Conservation (phyloP, 352 stramenopile genomes). For the Phytophthora uliginosa region DNA sequence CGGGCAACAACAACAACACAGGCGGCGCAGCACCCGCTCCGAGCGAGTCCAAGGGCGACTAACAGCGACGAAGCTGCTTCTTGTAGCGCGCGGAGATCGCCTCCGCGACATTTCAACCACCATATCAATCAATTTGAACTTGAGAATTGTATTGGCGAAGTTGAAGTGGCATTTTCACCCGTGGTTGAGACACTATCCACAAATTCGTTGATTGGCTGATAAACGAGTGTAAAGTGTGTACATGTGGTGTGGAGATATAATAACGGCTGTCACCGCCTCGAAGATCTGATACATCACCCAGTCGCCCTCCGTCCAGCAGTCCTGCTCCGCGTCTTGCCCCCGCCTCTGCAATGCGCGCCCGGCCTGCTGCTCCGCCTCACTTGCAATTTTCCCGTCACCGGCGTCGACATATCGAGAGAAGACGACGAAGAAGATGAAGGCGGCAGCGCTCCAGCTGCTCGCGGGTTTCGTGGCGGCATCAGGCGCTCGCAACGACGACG, state of each 20-base stretch:
- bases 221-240: neutral
- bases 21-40: conserved; percentile 9
- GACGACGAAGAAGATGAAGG: conserved; percentile 49
- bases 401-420: neutral
- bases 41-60: conserved; percentile 39
- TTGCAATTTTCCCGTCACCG: conserved; percentile 25
- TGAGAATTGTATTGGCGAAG: conserved; percentile 34
- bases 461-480: conserved; percentile 23
- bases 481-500: conserved; percentile 48
- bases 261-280: conserved; percentile 8
- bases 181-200: neutral
- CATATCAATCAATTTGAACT: conserved; percentile 13
- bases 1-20: conserved; percentile 14
- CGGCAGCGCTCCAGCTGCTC: conserved; percentile 44
- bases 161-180: conserved; percentile 29
- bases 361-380: conserved; percentile 17
- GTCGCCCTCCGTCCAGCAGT: conserved; percentile 7
- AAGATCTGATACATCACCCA: conserved; percentile 23
- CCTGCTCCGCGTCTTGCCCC: conserved; percentile 16
- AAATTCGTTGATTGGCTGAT: conserved; percentile 6
- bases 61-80: neutral
- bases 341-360: conserved; percentile 7
- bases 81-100: neutral
- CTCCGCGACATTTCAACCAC: neutral
- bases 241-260: conserved; percentile 5